These are phyloP conservation scores for Trichoderma endophyticum DNA, from an alignment of 2,329 filamentous ascomycete species.

Conservation along the genomic window DNA sequence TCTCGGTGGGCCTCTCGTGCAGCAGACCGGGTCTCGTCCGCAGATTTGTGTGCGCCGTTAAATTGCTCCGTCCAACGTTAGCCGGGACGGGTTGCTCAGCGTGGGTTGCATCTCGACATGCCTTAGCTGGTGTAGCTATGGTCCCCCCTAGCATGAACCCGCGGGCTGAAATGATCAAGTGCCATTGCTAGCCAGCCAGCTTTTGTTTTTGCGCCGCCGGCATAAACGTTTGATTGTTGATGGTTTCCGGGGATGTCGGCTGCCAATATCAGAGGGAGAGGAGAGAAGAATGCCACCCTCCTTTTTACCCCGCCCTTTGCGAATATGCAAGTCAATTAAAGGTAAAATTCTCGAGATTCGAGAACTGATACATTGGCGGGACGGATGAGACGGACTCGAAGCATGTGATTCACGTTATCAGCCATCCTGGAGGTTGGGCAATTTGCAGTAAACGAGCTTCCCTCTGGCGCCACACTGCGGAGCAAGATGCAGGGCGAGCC, in stretches of 20 bases:
- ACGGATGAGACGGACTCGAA: conserved; percentile 8
- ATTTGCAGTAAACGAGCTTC: conserved; percentile 8
- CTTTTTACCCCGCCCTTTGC: conserved; percentile 18
- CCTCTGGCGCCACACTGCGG: conserved; percentile 11
- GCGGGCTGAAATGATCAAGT: conserved; percentile 5
- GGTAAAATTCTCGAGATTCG: neutral
- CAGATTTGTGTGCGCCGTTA: conserved; percentile 7
- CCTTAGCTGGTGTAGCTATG: neutral
- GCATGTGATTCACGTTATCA: conserved; percentile 18
- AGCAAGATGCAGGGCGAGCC: conserved; percentile 15
- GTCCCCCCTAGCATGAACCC: neutral
- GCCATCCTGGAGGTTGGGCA: conserved; percentile 4
- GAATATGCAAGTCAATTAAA: conserved; percentile 15
- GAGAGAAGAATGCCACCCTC: neutral
- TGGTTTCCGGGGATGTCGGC: neutral
- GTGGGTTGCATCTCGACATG: conserved; percentile 7
- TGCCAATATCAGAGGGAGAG: neutral
- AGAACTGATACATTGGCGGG: conserved; percentile 3
- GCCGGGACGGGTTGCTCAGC: conserved; percentile 2
- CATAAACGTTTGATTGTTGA: neutral
- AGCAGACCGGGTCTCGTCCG: neutral
- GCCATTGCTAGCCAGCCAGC: neutral
- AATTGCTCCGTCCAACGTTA: conserved; percentile 1
- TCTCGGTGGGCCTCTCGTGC: conserved; percentile 14
- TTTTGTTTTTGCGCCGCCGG: conserved; percentile 1